Percentiles rank a stretch among this genome's conserved stretches.
Conservation (phyloP, 805 yeast species). For the Candida jianshihensis region DNA sequence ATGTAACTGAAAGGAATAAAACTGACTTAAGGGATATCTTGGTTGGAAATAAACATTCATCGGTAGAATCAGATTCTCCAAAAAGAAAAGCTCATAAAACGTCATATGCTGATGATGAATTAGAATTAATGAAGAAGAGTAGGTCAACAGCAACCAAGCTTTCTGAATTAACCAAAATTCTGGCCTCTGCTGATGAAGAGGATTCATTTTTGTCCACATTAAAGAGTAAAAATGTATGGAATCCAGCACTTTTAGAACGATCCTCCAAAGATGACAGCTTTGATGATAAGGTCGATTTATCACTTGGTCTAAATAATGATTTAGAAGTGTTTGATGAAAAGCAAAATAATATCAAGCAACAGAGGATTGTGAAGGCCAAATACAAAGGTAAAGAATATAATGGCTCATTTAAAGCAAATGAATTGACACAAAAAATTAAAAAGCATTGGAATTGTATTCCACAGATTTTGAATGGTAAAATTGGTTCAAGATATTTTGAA, state of each 20-base stretch:
- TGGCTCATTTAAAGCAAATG: constrained; percentile 20
- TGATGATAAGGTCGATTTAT: constrained; percentile 11
- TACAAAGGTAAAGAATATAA: constrained; percentile 20
- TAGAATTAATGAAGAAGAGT: not conserved
- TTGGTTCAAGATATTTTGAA: constrained; percentile 41
- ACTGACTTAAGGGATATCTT: not conserved
- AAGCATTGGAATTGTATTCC: constrained; percentile 30
- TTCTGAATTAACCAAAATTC: not conserved
- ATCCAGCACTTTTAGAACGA: constrained; percentile 4
- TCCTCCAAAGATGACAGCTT: not conserved
- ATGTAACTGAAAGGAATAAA: no score
- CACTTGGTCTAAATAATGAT: constrained; percentile 7
- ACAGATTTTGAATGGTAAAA: constrained; percentile 35
- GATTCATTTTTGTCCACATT: constrained; percentile 8
- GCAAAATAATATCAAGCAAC: constrained; percentile 11
- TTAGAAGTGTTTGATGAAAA: constrained; percentile 14
- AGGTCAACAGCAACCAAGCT: constrained; percentile 2
- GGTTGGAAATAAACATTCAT: not conserved
- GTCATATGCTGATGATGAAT: constrained; percentile 9
- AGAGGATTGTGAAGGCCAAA: constrained; percentile 12
- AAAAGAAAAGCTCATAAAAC: no score
- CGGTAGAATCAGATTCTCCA: not conserved
- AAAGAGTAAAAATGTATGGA: constrained; percentile 7
- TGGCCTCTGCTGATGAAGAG: not conserved
- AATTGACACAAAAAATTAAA: constrained; percentile 24